These are phyloP conservation scores for Termitomyces sp. DNA, from an alignment of 768 basidiomycete species.

Conservation along the genomic window DNA sequence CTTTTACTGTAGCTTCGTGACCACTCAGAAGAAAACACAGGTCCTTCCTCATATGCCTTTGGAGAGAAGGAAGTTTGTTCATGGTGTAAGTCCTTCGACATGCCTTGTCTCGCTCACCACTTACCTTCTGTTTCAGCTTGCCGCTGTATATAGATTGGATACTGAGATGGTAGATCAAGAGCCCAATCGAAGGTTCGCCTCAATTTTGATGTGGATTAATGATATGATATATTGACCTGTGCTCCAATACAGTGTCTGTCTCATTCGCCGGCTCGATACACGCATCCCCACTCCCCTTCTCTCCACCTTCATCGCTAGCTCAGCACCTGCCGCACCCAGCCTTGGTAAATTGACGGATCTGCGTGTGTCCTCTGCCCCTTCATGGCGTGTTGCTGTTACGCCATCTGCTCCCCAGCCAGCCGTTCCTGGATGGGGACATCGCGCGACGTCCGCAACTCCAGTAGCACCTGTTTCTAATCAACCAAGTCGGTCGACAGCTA, in stretches of 20 bases:
- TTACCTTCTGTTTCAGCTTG: conserved; percentile 43
- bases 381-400: conserved; percentile 17
- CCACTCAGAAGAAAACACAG: conserved; percentile 60
- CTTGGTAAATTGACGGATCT: conserved; percentile 62
- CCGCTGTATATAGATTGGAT: conserved; percentile 76
- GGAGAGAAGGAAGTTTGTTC: conserved; percentile 79
- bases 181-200: conserved; percentile 60
- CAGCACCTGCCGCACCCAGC: conserved; percentile 25
- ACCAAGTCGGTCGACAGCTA: not conserved
- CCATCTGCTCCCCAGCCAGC: conserved; percentile 7
- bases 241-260: conserved; percentile 50
- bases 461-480: not conserved
- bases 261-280: conserved; percentile 78
- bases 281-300: conserved; percentile 71
- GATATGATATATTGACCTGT: not conserved
- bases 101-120: not conserved
- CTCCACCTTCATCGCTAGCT: conserved; percentile 36
- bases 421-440: conserved; percentile 5
- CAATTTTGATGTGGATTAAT: not conserved
- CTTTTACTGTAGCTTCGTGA: conserved; percentile 48
- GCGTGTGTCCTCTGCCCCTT: conserved; percentile 22
- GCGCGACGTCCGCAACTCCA: not conserved
- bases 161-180: conserved; percentile 89
- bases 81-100: conserved; percentile 45
- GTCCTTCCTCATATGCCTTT: conserved; percentile 79